Evolutionary conservation across 2,329 filamentous ascomycete genomes (phyloP).

Genomic region (Drechslerella dactyloides): DNA sequence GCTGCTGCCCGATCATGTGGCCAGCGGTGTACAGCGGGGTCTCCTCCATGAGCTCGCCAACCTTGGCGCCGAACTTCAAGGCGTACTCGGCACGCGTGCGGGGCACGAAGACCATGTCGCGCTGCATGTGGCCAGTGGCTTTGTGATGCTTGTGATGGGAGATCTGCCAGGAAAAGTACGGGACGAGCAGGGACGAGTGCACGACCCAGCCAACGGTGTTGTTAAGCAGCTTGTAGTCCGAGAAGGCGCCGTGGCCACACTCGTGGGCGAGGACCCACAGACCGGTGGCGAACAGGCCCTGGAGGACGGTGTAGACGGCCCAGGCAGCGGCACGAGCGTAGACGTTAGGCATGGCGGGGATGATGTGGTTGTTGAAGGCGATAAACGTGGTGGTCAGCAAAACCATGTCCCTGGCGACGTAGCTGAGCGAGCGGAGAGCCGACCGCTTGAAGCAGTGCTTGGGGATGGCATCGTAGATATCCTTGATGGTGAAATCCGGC

Average conservation of each 20-base stretch:
- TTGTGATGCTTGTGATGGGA: conserved; percentile 99
- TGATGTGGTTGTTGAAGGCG: conserved; percentile 87
- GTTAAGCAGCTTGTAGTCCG: conserved; percentile 86
- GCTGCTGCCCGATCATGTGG: conserved; percentile 80
- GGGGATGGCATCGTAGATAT: conserved; percentile 95
- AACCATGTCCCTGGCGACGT: conserved; percentile 81
- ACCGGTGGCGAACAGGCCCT: conserved; percentile 92
- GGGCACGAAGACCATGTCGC: conserved; percentile 99
- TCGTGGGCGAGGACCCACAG: conserved; percentile 97
- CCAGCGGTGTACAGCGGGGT: conserved; percentile 81
- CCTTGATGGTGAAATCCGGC: conserved; percentile 95
- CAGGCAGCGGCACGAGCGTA: conserved; percentile 60
- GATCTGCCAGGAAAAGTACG: conserved; percentile 99
- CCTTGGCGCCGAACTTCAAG: conserved; percentile 69
- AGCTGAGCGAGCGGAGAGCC: conserved; percentile 73
- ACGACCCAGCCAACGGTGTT: conserved; percentile 90
- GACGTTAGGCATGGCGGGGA: conserved; percentile 64
- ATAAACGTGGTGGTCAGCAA: conserved; percentile 79
- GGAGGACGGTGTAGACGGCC: conserved; percentile 75
- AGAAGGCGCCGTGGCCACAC: conserved; percentile 97
- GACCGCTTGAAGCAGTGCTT: conserved; percentile 96
- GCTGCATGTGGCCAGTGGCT: conserved; percentile 93
- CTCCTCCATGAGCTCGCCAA: conserved; percentile 88
- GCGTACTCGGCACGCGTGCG: conserved; percentile 85
- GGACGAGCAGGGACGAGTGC: conserved; percentile 86